Conservation (phyloP, 495 filamentous ascomycete species). For the Echria macrotheca region DNA sequence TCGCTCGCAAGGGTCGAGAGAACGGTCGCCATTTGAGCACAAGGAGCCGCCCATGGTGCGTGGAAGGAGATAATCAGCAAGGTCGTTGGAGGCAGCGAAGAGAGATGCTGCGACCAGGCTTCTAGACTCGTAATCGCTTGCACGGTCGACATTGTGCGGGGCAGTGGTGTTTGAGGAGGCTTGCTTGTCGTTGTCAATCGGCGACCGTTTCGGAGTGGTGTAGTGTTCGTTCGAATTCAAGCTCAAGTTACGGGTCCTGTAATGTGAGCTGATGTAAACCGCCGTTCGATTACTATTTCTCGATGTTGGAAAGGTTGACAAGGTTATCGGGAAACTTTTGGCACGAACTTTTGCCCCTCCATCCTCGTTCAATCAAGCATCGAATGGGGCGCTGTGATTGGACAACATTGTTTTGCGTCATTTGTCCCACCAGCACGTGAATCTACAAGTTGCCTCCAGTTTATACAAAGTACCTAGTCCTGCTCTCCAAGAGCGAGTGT, state of each 20-base stretch:
- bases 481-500: no score
- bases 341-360: constrained; percentile 5
- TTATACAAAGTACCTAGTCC: background rate
- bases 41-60: constrained; percentile 94
- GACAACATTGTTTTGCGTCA: background rate
- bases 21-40: constrained; percentile 86
- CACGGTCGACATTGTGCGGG: constrained; percentile 59
- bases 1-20: constrained; percentile 77
- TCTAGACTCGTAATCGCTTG: constrained; percentile 63
- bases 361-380: background rate
- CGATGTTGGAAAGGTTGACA: background rate
- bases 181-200: no score
- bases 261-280: background rate
- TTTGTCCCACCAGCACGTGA: background rate
- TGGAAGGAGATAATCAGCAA: constrained; percentile 87
- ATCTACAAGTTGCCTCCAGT: background rate
- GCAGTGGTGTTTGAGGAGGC: background rate
- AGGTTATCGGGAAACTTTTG: no score
- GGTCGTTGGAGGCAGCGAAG: constrained; percentile 57
- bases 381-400: background rate
- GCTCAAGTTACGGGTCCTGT: no score
- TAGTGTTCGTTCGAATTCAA: no score
- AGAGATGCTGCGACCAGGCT: constrained; percentile 61
- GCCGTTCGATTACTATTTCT: background rate
- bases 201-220: no score